Conservation (phyloP, 2,329 filamentous ascomycete genomes). For the Amylocarpus encephaloides region DNA sequence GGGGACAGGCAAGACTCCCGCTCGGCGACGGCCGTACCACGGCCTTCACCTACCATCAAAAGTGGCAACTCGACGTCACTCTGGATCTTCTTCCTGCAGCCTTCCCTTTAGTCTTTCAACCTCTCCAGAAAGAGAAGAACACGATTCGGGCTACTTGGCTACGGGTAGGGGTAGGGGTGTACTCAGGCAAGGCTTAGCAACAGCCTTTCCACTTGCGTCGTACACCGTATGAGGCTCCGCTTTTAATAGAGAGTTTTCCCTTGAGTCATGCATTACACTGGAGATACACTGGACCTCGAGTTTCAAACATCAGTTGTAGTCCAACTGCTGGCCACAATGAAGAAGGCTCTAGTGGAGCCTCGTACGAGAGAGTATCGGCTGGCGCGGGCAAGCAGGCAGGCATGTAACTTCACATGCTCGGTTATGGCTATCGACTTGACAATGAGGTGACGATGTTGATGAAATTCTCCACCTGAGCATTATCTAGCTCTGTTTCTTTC, state of each 20-base stretch:
- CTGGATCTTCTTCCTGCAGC: neutral
- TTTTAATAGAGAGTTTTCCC: conserved; percentile 24
- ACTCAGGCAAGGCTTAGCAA: conserved; percentile 14
- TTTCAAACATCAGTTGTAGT: conserved; percentile 12
- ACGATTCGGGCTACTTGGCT: neutral
- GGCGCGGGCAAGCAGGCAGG: conserved; percentile 6
- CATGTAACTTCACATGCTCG: conserved; percentile 21
- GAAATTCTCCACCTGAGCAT: conserved; percentile 13
- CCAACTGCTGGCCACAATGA: conserved; percentile 3
- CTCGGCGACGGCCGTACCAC: conserved; percentile 7
- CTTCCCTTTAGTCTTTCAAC: conserved; percentile 2
- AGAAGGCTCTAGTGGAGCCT: conserved; percentile 12
- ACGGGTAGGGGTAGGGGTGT: neutral
- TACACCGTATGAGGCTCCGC: conserved; percentile 20
- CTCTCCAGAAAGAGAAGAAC: conserved; percentile 4
- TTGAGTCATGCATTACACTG: conserved; percentile 18
- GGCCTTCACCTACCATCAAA: conserved; percentile 10
- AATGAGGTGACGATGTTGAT: conserved; percentile 9
- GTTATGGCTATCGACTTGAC: neutral
- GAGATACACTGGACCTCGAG: conserved; percentile 9
- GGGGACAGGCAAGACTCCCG: too few relatives aligned
- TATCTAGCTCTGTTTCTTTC: conserved; percentile 26
- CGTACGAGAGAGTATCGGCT: conserved; percentile 9
- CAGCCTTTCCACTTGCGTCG: conserved; percentile 4
- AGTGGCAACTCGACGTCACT: conserved; percentile 19